These are phyloP conservation scores for Ophiostoma ips DNA, from an alignment of 2,329 filamentous ascomycete species.

Conservation along the genomic window DNA sequence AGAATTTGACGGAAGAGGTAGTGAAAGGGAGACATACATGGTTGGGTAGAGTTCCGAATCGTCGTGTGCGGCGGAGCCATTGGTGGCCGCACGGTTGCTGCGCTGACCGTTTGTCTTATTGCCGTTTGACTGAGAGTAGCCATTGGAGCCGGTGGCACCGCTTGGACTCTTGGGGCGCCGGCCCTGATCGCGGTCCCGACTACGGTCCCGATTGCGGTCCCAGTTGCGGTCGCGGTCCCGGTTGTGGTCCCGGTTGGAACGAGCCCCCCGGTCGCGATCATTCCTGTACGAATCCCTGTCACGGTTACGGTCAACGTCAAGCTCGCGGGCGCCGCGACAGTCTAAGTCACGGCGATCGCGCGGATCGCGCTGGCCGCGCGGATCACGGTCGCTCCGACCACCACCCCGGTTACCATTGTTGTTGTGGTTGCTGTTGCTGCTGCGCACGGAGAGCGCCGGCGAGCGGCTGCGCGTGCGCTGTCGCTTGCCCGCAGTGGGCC, in stretches of 20 bases:
- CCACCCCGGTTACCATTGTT: slow-evolving; percentile 19
- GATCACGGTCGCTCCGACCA: slow-evolving; percentile 11
- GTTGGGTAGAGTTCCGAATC: background rate
- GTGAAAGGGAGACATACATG: no score
- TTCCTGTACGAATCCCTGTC: slow-evolving; percentile 19
- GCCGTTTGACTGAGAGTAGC: background rate
- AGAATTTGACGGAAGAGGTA: no score
- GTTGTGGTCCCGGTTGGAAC: slow-evolving; percentile 15
- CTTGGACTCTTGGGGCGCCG: background rate
- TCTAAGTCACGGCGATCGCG: slow-evolving; percentile 19
- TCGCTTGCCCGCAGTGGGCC: slow-evolving; percentile 31
- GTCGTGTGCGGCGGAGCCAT: background rate
- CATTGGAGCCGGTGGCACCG: background rate
- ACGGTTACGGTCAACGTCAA: slow-evolving; percentile 18
- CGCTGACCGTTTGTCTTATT: background rate
- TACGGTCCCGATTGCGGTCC: background rate
- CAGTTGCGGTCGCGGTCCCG: background rate
- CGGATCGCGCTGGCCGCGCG: slow-evolving; percentile 10
- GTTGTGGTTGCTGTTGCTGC: slow-evolving; percentile 23
- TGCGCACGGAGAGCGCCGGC: slow-evolving; percentile 18
- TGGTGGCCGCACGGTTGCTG: background rate
- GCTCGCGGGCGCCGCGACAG: slow-evolving; percentile 16
- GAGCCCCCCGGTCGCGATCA: slow-evolving; percentile 18
- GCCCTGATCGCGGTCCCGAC: background rate
- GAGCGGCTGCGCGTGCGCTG: slow-evolving; percentile 41